Base-by-base conservation (phyloP, 2,329 filamentous ascomycete genomes). In the Orbilia blumenaviensis region DNA sequence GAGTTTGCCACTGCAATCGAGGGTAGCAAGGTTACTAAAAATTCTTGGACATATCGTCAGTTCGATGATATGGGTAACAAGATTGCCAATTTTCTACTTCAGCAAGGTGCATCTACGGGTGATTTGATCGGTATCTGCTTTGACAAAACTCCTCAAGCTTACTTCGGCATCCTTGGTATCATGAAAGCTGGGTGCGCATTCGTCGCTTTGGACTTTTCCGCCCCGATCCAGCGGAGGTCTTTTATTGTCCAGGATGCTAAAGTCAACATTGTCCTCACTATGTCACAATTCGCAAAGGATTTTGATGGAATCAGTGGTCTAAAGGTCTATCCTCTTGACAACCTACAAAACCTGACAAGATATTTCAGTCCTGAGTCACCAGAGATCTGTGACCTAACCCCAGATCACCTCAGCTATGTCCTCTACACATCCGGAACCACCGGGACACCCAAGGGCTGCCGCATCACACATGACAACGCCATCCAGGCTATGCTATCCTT, bases 401-500 rank as follows among this genome's bases (percentile, higher is more conserved):
- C 87, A 3, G 84, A 87, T 21, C 87, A 90, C 78, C 88, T 89
- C 0, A 93, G 90, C 79, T 96, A 96, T 81, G 94, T 92, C 72
- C 85, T 96, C 0, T 96, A 96, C 82, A 96, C 93, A 0, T 94
- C 91, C 2, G 80, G 68, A 2, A 96, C 93, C 0, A 96, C 93
- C 0, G 93, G 93, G 1, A 91, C 89, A 0, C 93, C 93, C 0
- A 96, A 96, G 80, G 93, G 93, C 1, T 97, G 93, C 79, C 89
- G 95, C 72, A 89, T 97, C 52, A 96, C 91, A 0, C 94, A 97
- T 80, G 89, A 93, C 61, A 97, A 96, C 81, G 89, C 91, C 0
- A 91, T 96, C 0, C 94, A 97, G 81, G 92, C 93, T 25, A 92
- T 97, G 88, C 87, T 94, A 64, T 89, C 93, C 0, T 97, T 97